Evolutionary conservation across 768 basidiomycete genomes (phyloP), one percentile per base, ranked within the genome.

Genomic region (Holtermanniella nyarrowii): DNA sequence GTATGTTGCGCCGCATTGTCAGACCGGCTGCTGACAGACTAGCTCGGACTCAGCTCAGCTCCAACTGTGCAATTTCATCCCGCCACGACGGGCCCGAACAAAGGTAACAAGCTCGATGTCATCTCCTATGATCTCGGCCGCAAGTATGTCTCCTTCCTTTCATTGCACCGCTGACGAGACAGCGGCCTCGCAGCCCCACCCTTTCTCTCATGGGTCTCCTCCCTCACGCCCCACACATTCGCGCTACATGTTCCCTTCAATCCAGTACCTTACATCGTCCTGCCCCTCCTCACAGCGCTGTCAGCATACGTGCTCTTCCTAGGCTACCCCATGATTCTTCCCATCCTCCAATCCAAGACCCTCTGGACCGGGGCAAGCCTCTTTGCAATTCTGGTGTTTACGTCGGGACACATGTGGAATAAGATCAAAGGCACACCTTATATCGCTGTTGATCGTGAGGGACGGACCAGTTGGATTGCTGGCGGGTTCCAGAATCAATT

Each of bases 321-420:
- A 16, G 59, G 62, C 27, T 54, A 46, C 20, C 55, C 55, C 18
- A 66, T 62, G 57, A 52, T 70, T 42, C 44, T 68, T n/a, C 65
- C 64, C 37, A n/a, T 62, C 13, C 24, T 59, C 40, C 65, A 69
- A 51, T 67, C 65, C 31, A 51, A 60, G 22, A 31, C 65, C n/a
- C 22, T 73, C 21, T 73, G 72, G 72, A 62, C 75, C 21, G 69
- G 68, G n/a, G 77, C 76, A 39, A 78, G 82, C 24, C 50, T 83
- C 39, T 67, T 80, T 23, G 78, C 81, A 7, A 83, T 87, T 18
- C 72, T 84, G 25, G 73, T 88, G 61, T 93, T 96, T 83, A 91
- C 82, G 20, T 82, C 84, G 7, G 95, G 95, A 5, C 85, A 82
- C 76, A 99, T 99, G 95, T 99, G 93, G 74, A 86, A 85, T 53